phyloP scores from a whole-genome alignment of 1,284 basidiomycete species.

The Marasmius sp. region DNA sequence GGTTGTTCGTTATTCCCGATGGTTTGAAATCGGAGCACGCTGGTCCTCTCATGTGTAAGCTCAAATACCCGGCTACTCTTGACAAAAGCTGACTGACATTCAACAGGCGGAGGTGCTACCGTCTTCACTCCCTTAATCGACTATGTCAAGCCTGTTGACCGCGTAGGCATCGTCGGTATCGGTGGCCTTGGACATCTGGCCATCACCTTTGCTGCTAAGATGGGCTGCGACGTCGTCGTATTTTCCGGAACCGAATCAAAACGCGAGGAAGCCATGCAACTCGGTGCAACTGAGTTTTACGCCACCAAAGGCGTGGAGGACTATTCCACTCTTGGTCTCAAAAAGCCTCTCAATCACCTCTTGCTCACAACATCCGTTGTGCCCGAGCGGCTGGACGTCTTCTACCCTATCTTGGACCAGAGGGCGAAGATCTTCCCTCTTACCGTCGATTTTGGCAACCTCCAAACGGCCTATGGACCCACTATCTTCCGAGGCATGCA shows the following conservation, averaged over 20 bases:
- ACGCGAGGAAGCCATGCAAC: constrained; percentile 50
- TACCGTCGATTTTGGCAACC: constrained; percentile 1
- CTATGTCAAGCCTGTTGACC: constrained; percentile 28
- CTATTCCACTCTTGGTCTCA: constrained; percentile 21
- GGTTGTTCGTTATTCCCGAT: constrained; percentile 35
- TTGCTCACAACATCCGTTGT: constrained; percentile 25
- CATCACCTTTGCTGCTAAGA: constrained; percentile 37
- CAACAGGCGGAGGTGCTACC: constrained; percentile 29
- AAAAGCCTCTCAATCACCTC: constrained; percentile 23
- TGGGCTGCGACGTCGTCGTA: constrained; percentile 57
- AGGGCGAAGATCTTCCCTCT: constrained; percentile 12
- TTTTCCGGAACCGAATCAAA: constrained; percentile 59
- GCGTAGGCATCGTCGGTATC: constrained; percentile 35
- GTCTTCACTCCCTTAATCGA: constrained; percentile 25
- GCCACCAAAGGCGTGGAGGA: constrained; percentile 22
- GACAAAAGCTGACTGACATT: background rate
- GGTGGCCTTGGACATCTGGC: constrained; percentile 38
- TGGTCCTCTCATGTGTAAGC: constrained; percentile 34
- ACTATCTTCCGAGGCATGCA: constrained; percentile 1
- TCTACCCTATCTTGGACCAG: constrained; percentile 10
- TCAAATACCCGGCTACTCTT: background rate
- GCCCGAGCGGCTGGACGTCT: constrained; percentile 24
- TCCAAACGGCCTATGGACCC: background rate
- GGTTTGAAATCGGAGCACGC: constrained; percentile 28
- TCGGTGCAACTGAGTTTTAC: constrained; percentile 50